These are phyloP conservation scores for Aquilaria malaccensis DNA, from an alignment of 345 rosid genomes.

Conservation along the genomic window DNA sequence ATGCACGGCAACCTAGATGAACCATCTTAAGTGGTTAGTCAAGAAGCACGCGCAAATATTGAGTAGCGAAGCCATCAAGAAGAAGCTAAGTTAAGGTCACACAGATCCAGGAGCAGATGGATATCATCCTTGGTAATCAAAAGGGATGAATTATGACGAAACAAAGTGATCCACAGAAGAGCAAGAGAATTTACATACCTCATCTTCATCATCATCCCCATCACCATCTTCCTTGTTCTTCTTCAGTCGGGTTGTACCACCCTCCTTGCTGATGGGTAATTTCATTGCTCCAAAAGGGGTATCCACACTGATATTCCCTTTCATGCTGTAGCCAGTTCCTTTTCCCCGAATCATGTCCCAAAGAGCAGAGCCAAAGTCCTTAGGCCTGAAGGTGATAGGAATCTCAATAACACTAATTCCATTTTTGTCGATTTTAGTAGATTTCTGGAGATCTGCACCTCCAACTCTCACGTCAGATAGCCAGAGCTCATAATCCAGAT, in stretches of 20 bases:
- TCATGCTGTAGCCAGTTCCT: constrained; percentile 86
- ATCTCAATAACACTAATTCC: constrained; percentile 55
- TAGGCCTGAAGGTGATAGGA: constrained; percentile 86
- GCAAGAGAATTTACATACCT: constrained; percentile 25
- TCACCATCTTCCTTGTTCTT: constrained; percentile 68
- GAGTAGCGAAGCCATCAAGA: not conserved
- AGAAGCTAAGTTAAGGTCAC: not conserved
- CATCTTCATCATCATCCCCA: constrained; percentile 53
- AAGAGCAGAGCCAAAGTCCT: constrained; percentile 92
- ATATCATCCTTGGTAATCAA: not conserved
- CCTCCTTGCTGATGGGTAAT: constrained; percentile 88
- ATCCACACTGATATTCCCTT: constrained; percentile 73
- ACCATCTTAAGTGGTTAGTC: too few relatives aligned
- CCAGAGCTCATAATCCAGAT: constrained; percentile 84
- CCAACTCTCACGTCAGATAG: constrained; percentile 65
- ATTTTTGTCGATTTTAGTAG: constrained; percentile 61
- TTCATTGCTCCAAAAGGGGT: constrained; percentile 97
- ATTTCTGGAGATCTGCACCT: constrained; percentile 56
- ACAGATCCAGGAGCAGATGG: not conserved
- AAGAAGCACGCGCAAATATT: not conserved
- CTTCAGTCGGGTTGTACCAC: constrained; percentile 82
- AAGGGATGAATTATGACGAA: not conserved
- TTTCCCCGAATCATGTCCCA: constrained; percentile 99
- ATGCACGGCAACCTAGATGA: too few relatives aligned
- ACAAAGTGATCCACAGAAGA: not conserved